Conservation (phyloP, 805 yeast species). For the Myxozyma lipomycoides region DNA sequence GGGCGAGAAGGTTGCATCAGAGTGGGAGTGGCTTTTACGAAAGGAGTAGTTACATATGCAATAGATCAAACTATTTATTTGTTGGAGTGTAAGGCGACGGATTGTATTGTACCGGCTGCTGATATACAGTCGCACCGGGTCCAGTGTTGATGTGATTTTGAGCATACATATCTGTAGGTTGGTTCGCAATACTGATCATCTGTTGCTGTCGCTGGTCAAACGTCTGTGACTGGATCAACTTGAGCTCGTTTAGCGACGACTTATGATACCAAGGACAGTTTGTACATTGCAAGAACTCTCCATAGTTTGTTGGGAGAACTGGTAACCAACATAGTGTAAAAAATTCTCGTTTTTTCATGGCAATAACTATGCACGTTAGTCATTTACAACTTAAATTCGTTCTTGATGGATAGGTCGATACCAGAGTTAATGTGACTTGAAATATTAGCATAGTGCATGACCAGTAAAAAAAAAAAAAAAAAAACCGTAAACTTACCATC, state of each 20-base stretch:
- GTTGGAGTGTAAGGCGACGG: not conserved
- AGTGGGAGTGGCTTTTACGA: constrained; percentile 40
- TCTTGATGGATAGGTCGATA: too few species aligned
- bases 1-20: constrained; percentile 40
- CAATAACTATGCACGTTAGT: constrained; percentile 6
- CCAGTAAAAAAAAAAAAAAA: not conserved
- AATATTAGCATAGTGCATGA: not conserved
- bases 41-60: constrained; percentile 26
- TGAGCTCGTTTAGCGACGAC: constrained; percentile 7
- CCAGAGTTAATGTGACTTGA: constrained; percentile 11
- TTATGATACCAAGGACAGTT: constrained; percentile 13
- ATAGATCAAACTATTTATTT: not conserved
- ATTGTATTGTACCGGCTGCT: not conserved
- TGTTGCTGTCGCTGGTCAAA: constrained; percentile 1
- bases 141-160: not conserved
- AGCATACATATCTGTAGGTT: not conserved
- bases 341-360: constrained; percentile 33
- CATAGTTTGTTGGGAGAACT: constrained; percentile 34
- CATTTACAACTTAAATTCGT: too few species aligned
- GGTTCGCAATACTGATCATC: not conserved
- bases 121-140: constrained; percentile 2
- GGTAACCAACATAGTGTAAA: constrained; percentile 37
- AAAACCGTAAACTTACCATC: constrained; percentile 25
- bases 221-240: constrained; percentile 5
- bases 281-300: constrained; percentile 22